These are phyloP conservation scores for Fusarium xyrophilum DNA, from an alignment of 2,329 filamentous ascomycete species.

Conservation along the genomic window DNA sequence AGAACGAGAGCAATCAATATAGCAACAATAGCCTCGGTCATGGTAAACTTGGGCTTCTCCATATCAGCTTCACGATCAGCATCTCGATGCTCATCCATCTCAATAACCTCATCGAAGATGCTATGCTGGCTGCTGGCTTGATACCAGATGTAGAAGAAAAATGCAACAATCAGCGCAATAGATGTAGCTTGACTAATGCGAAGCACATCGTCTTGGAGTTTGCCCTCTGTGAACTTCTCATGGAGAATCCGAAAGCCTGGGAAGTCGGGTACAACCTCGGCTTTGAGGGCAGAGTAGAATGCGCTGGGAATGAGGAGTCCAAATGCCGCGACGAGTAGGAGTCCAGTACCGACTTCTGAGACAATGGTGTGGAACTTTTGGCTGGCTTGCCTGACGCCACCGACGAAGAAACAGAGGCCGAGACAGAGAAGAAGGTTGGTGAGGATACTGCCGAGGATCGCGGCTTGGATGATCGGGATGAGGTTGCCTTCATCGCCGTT, in stretches of 20 bases:
- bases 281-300: slow-evolving; percentile 48
- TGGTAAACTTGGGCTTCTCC: slow-evolving; percentile 68
- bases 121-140: slow-evolving; percentile 70
- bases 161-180: slow-evolving; percentile 67
- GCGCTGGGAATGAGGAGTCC: slow-evolving; percentile 47
- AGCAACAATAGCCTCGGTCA: slow-evolving; percentile 68
- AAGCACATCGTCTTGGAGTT: slow-evolving; percentile 56
- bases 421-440: slow-evolving; percentile 73
- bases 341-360: slow-evolving; percentile 71
- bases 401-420: slow-evolving; percentile 71
- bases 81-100: slow-evolving; percentile 58
- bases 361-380: slow-evolving; percentile 70
- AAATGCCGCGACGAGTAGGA: slow-evolving; percentile 66
- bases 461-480: slow-evolving; percentile 70
- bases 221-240: slow-evolving; percentile 43
- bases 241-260: slow-evolving; percentile 34
- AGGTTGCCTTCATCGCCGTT: slow-evolving; percentile 46
- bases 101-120: slow-evolving; percentile 66
- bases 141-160: slow-evolving; percentile 63
- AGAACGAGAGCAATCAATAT: slow-evolving; percentile 62
- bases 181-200: slow-evolving; percentile 69
- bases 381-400: slow-evolving; percentile 64
- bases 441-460: slow-evolving; percentile 72
- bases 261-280: slow-evolving; percentile 35
- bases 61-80: slow-evolving; percentile 64